Conservation (phyloP, 164 flowering plant genomes). For the Vitis amurensis region DNA sequence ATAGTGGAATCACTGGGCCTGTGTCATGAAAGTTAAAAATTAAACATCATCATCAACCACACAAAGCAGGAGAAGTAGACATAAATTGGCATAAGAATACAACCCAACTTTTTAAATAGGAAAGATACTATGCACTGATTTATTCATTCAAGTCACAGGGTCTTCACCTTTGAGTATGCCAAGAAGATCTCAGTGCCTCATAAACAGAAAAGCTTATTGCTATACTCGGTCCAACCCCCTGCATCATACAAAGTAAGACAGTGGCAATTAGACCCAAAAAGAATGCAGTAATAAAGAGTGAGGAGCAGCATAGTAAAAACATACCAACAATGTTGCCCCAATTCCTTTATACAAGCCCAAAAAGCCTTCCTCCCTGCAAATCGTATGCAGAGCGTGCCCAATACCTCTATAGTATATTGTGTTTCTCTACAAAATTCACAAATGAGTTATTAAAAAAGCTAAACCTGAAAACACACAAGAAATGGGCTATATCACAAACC, state of each 20-base stretch:
- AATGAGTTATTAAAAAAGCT: not conserved
- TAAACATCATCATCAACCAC: not conserved
- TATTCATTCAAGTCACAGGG: conserved; percentile 3
- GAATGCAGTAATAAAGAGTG: not conserved
- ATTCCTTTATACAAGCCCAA: conserved; percentile 83
- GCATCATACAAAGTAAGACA: conserved; percentile 18
- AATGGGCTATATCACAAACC: not conserved
- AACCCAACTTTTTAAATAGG: no score
- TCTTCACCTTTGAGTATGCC: conserved; percentile 62
- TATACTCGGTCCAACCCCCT: conserved; percentile 89
- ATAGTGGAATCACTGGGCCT: conserved; percentile 76
- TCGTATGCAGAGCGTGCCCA: conserved; percentile 62
- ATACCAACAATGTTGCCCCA: conserved; percentile 85
- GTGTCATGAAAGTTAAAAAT: conserved; percentile 13
- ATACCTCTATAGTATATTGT: conserved; percentile 65
- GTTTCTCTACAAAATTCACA: conserved; percentile 48
- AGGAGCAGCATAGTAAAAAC: not conserved
- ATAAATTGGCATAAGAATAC: not conserved
- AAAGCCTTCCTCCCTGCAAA: conserved; percentile 71
- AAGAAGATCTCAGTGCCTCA: conserved; percentile 63
- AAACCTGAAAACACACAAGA: conserved; percentile 1
- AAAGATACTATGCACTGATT: not conserved
- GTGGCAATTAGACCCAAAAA: not conserved
- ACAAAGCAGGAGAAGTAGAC: conserved; percentile 1
- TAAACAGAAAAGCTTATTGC: conserved; percentile 86